Conservation (phyloP, 2,329 filamentous ascomycete genomes). For the Bipolaris sorokiniana region DNA sequence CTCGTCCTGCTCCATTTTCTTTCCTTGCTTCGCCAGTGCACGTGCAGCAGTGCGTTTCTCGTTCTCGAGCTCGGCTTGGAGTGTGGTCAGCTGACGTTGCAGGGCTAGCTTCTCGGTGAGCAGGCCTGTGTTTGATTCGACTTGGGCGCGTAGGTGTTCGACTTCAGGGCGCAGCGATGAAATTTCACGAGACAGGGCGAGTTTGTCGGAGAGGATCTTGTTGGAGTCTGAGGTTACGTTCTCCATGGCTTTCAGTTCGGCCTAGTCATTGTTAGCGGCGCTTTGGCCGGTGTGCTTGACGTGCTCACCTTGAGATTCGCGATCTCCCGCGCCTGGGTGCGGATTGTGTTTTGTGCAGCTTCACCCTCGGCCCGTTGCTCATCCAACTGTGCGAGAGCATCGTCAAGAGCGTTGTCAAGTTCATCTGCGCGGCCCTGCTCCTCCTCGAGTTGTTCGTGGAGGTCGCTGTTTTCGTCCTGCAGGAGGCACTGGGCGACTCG, state of each 20-base stretch:
- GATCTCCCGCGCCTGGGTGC: conserved; percentile 60
- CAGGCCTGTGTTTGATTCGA: conserved; percentile 67
- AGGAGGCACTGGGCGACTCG: conserved; percentile 69
- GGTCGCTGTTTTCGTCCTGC: conserved; percentile 72
- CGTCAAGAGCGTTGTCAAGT: conserved; percentile 58
- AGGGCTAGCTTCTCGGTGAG: conserved; percentile 80
- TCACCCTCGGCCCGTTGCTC: conserved; percentile 55
- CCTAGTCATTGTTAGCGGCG: conserved; percentile 54
- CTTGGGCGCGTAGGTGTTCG: conserved; percentile 66
- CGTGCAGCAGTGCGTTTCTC: conserved; percentile 74
- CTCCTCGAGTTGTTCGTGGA: conserved; percentile 67
- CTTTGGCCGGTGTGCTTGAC: conserved; percentile 44
- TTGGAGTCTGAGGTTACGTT: conserved; percentile 71
- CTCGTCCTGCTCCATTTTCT: conserved; percentile 57
- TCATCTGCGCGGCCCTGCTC: conserved; percentile 66
- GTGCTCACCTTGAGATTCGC: conserved; percentile 63
- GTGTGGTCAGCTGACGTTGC: conserved; percentile 75
- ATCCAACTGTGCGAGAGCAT: conserved; percentile 55
- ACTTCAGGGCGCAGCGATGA: conserved; percentile 65
- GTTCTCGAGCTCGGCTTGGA: conserved; percentile 82
- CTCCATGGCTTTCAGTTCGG: conserved; percentile 73
- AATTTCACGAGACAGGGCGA: conserved; percentile 65
- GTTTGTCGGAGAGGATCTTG: conserved; percentile 71
- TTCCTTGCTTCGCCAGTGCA: conserved; percentile 57
- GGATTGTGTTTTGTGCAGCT: conserved; percentile 58